Conservation (phyloP, 805 yeast genomes). For the Komagataella kurtzmanii region DNA sequence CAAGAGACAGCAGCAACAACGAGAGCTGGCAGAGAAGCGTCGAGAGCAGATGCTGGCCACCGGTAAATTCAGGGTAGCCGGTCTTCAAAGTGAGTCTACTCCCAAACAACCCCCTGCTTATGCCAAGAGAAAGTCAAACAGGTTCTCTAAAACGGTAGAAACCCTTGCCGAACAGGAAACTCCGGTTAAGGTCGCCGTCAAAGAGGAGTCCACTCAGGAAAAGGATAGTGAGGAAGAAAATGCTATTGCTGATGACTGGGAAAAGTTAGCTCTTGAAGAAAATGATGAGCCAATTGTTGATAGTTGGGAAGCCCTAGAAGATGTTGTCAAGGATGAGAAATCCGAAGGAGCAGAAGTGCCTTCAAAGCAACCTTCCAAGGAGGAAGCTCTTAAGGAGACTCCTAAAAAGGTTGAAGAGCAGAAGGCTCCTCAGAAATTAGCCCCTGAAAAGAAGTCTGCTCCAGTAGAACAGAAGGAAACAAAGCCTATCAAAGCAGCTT, state of each 20-base stretch:
- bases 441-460: slow-evolving; percentile 13
- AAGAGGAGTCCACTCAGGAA: slow-evolving; percentile 6
- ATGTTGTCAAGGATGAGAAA: slow-evolving; percentile 17
- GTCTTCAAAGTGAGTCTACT: slow-evolving; percentile 29
- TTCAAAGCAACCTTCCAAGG: slow-evolving; percentile 12
- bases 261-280: slow-evolving; percentile 45
- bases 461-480: slow-evolving; percentile 8
- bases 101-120: slow-evolving; percentile 62
- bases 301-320: slow-evolving; percentile 35
- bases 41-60: slow-evolving; percentile 71
- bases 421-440: slow-evolving; percentile 17
- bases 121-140: slow-evolving; percentile 47
- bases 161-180: slow-evolving; percentile 18
- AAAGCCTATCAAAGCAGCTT: slow-evolving; percentile 8
- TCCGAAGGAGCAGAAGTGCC: slow-evolving; percentile 15
- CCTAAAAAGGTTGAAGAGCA: slow-evolving; percentile 17
- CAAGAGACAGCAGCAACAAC: slow-evolving; percentile 91
- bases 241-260: slow-evolving; percentile 78
- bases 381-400: slow-evolving; percentile 7
- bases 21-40: slow-evolving; percentile 75
- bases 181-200: slow-evolving; percentile 13
- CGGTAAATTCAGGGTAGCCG: slow-evolving; percentile 64
- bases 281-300: slow-evolving; percentile 41
- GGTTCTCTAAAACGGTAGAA: slow-evolving; percentile 15
- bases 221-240: slow-evolving; percentile 29